Evolutionary conservation across 2,329 filamentous ascomycete species (phyloP), one percentile per base, ranked within the genome.

Genomic region (Fusarium nygamai): DNA sequence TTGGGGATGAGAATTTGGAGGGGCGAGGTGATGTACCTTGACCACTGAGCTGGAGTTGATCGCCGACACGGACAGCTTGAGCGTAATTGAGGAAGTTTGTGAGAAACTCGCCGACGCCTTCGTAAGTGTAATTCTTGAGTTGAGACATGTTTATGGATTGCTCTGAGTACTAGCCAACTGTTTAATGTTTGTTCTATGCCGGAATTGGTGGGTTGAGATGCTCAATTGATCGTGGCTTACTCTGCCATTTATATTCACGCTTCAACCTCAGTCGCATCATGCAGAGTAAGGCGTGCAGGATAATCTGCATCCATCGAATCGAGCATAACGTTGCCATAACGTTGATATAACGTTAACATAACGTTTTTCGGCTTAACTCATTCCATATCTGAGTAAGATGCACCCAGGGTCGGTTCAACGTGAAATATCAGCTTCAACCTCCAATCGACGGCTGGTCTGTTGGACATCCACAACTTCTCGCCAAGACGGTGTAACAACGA

Each of bases 61-160:
- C 83, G 2, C 85, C 86, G 17, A 88, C 78, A 11, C 86, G 83
- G n/a, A 87, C 84, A 0, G 85, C 83, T 64, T 88, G 87, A 61
- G 78, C 85, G 76, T 88, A 88, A 48, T 78, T 64, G 33, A 82
- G 81, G 2, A 68, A 22, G 6, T 80, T 74, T 22, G 84, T 60
- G 20, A 76, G 66, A 17, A 71, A 74, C 59, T 85, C 65, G n/a
- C 79, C 80, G 20, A 68, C 68, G 17, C 75, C 80, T 4, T 73
- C 64, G 57, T 82, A 83, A 64, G 61, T 59, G 41, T 75, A 77
- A 58, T 79, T 83, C 63, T 73, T 74, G 36, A 82, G 76, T 13
- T 76, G 62, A 19, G 81, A 80, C 81, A 82, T 82, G 8, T 64
- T 16, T 3, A 0, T 3, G 12, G 7, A 3, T 16, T 33, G 31